Base-by-base conservation (phyloP, 108 stramenopile genomes). In the Nitzschia sp. region DNA sequence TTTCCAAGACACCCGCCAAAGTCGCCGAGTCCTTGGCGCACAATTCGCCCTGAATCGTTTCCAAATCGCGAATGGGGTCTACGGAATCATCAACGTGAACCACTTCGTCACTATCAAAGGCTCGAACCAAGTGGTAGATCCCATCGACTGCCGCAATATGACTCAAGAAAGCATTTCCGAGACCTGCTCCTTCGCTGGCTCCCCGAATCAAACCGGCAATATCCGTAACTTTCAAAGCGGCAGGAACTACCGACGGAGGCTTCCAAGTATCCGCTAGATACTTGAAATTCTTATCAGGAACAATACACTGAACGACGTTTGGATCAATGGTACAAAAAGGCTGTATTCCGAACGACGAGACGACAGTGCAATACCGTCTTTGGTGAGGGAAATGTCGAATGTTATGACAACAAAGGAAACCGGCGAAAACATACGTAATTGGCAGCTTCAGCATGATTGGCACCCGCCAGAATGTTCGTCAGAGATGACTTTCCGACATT, bases 291-390 rank as follows among this genome's bases (percentile, higher is more conserved):
- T 96, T 85, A 77, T 99, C 98, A 1, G 99, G 99, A 18, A 99
- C 98, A 42, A 97, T 80, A 23, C 93, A 93, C 59, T 91, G 91
- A 24, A 96, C 94, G 61, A 96, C 96, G 75, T 97, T 98, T 30
- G 99, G 99, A 82, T 99, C 99, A 70, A 99, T 98, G 53, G 98
- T 99, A 77, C 97, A 98, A 82, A 97, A 98, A 24, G 96, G 95
- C 70, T 82, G 83, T 80, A 71, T 0, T 81, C 79, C n/a, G 82
- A 70, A 19, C n/a, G n/a, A n/a, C n/a, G 68, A 71, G 61, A 31
- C 9, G 46, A 64, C 26, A 4, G 4, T n/a, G n/a, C 27, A 21
- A 17, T 1, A 49, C 2, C 21, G 24, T 24, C 2, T 2, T 24
- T 2, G 21, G 24, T 2, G 48, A 49, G 23, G 24, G n/a, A n/a